Base-by-base conservation (phyloP, 129 eudicot species). In the Flaveria trinervia region DNA sequence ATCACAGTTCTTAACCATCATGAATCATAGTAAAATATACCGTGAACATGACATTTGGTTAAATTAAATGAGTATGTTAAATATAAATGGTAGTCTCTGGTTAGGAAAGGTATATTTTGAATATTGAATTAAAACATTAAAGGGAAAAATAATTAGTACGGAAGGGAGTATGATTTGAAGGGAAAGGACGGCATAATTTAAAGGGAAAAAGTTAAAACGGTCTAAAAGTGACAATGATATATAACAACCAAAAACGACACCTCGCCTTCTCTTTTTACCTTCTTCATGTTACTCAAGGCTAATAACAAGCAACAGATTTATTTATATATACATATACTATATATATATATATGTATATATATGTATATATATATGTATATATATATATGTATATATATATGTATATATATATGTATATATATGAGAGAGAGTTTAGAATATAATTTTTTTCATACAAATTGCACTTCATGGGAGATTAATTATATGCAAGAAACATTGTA, bases 221-320 rank as follows among this genome's bases (percentile, higher is more conserved):
- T 80, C 70, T 80, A 73, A 80, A 80, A 80, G 84, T 36, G 84
- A 80, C 71, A 80, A 80, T 66, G 75, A 80, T 73, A 73, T 80
- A 43, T 80, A 80, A 80, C 84, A 28, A 80, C 83, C 83, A 54
- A 70, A 57, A 68, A 55, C 4, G 55, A 28, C 44, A 59, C 39
- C 41, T 28, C 45, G 12, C 12, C 50, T 69, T 30, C 70, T 26
- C 79, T 55, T 66, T 80, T 80, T 80, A 73, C 75, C 70, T 66
- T 66, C 70, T 73, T 73, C 75, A 51, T 62, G 57, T 76, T 65
- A 14, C 46, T 71, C 3, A 26, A 26, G 17, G 1, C 15, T 25
- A 28, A 9, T 61, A 12, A 30, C 5, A 20, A 7, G 14, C 10
- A 22, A 14, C 18, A 61, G 12, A 25, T 25, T 26, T 26, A 5